A percentile compares a stretch with the other conserved stretches of the same genome.
These are phyloP conservation scores for Lyophyllum atratum DNA, from an alignment of 768 basidiomycete genomes.

Conservation along the genomic window DNA sequence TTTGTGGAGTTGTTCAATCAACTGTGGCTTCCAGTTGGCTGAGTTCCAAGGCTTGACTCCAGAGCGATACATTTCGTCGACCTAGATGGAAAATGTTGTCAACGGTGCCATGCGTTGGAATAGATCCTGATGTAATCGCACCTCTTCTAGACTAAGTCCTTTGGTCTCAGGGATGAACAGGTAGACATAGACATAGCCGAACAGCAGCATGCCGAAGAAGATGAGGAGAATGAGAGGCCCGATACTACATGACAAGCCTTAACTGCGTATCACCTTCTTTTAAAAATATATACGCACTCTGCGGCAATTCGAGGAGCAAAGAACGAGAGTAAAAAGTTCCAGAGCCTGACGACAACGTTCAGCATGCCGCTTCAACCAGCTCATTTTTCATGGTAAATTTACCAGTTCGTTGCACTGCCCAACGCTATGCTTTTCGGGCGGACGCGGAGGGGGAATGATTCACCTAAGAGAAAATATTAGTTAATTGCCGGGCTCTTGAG, in stretches of 20 bases:
- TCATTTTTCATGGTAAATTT: neutral
- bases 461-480: constrained; percentile 33
- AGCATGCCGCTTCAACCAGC: neutral
- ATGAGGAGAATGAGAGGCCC: constrained; percentile 76
- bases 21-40: constrained; percentile 55
- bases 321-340: constrained; percentile 77
- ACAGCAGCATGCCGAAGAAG: constrained; percentile 73
- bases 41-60: constrained; percentile 70
- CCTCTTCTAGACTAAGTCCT: constrained; percentile 75
- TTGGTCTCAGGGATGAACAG: constrained; percentile 82
- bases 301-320: constrained; percentile 69
- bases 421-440: constrained; percentile 77
- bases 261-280: neutral
- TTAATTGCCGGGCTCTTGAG: too few relatives aligned
- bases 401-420: constrained; percentile 57
- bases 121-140: constrained; percentile 20
- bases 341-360: constrained; percentile 58
- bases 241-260: constrained; percentile 39
- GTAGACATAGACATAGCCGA: constrained; percentile 74
- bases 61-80: constrained; percentile 76
- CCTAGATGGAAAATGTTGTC: constrained; percentile 33
- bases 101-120: neutral
- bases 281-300: constrained; percentile 34
- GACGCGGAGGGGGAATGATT: constrained; percentile 81
- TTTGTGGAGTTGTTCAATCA: constrained; percentile 41